Percentiles rank a stretch among this genome's conserved stretches.
Conservation (phyloP, 805 yeast genomes). For the Groenewaldozyma salmanticensis region DNA sequence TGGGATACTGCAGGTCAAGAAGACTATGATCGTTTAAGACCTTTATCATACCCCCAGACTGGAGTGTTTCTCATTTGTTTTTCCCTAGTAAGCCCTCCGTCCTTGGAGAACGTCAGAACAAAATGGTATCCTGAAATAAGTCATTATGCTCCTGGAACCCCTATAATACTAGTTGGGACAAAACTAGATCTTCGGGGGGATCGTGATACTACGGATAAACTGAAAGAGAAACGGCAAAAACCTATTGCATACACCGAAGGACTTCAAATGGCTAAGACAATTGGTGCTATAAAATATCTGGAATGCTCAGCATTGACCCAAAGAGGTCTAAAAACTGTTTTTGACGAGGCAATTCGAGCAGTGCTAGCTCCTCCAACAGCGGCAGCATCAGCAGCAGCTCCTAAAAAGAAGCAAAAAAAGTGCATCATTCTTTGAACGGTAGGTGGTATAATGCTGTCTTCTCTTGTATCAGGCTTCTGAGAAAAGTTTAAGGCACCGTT, state of each 20-base stretch:
- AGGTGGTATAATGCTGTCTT: not conserved
- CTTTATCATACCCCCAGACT: conserved; percentile 85
- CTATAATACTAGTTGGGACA: conserved; percentile 76
- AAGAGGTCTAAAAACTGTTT: conserved; percentile 73
- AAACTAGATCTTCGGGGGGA: conserved; percentile 80
- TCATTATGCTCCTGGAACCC: conserved; percentile 68
- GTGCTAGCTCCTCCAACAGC: conserved; percentile 42
- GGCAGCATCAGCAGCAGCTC: conserved; percentile 16
- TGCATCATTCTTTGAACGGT: conserved; percentile 36
- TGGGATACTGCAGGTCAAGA: conserved; percentile 98
- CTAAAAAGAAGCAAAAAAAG: conserved; percentile 37
- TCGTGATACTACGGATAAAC: conserved; percentile 53
- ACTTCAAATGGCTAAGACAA: conserved; percentile 51
- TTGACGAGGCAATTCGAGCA: conserved; percentile 66
- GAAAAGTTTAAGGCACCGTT: no score
- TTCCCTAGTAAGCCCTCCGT: conserved; percentile 70
- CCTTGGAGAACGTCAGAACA: conserved; percentile 68
- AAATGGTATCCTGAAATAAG: conserved; percentile 83
- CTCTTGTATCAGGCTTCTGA: not conserved
- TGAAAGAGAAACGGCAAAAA: conserved; percentile 48
- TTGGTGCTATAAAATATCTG: conserved; percentile 62
- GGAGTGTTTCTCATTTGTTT: conserved; percentile 82
- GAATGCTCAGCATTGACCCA: conserved; percentile 92
- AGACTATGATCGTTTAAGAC: conserved; percentile 83
- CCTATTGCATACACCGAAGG: conserved; percentile 63